Percentiles rank a stretch among this genome's conserved stretches.
These are phyloP conservation scores for Actinomortierella ambigua DNA, from an alignment of 371 early-diverging fungal genomes.

Conservation along the genomic window DNA sequence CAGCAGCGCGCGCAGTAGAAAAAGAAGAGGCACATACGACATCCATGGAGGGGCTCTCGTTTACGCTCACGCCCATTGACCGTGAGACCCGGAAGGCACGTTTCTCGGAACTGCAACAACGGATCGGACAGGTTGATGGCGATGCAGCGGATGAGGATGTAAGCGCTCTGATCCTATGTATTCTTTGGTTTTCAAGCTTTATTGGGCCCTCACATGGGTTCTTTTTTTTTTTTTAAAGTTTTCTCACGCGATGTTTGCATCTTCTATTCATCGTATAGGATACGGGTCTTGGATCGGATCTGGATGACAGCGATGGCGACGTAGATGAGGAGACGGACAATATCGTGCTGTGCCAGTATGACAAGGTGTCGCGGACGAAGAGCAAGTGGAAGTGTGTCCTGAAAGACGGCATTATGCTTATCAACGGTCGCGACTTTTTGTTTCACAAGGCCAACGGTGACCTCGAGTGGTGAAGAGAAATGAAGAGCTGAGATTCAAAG, in stretches of 20 bases:
- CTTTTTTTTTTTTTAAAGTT: too few relatives aligned
- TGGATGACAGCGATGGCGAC: conserved; percentile 71
- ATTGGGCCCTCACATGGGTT: too few relatives aligned
- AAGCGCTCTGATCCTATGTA: too few relatives aligned
- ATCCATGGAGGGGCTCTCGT: conserved; percentile 24
- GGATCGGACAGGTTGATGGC: conserved; percentile 59
- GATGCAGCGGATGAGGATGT: conserved; percentile 51
- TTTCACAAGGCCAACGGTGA: conserved; percentile 94
- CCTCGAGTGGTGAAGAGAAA: conserved; percentile 84
- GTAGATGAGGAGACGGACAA: conserved; percentile 82
- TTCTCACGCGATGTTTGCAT: conserved; percentile 8
- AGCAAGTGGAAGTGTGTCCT: conserved; percentile 98
- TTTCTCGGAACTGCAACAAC: neutral
- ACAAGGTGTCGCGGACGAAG: conserved; percentile 93
- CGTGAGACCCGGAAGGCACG: too few relatives aligned
- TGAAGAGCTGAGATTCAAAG: neutral
- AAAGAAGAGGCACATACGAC: conserved; percentile 6
- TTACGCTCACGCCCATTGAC: conserved; percentile 19
- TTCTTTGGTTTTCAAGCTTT: too few relatives aligned
- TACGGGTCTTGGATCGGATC: conserved; percentile 29
- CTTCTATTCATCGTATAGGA: conserved; percentile 17
- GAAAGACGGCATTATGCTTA: conserved; percentile 93
- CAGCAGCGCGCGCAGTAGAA: conserved; percentile 28
- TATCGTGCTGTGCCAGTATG: conserved; percentile 93
- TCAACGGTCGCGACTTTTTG: conserved; percentile 93